Evolutionary conservation across 2,329 filamentous ascomycete genomes (phyloP).

Genomic region (Thielaviopsis ethacetica): DNA sequence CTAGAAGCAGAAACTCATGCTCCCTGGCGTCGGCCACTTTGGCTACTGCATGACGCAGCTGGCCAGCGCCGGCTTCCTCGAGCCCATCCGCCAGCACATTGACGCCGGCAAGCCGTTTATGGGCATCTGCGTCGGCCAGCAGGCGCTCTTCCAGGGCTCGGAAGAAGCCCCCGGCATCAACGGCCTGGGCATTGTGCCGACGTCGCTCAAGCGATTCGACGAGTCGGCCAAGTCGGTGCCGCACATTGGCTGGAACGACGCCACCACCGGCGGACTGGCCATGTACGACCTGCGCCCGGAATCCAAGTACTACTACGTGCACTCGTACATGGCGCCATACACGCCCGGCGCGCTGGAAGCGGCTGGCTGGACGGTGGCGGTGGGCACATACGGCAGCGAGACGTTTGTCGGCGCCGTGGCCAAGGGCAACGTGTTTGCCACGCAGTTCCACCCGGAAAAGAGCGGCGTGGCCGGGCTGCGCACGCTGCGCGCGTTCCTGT

Average conservation of each 20-base stretch:
- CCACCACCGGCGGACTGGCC: slow-evolving; percentile 39
- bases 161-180: slow-evolving; percentile 55
- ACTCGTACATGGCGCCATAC: slow-evolving; percentile 81
- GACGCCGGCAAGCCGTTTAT: slow-evolving; percentile 90
- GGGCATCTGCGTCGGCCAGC: slow-evolving; percentile 89
- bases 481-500: slow-evolving; percentile 70
- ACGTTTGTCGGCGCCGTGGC: slow-evolving; percentile 84
- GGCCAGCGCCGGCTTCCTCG: slow-evolving; percentile 63
- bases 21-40: slow-evolving; percentile 94
- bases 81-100: slow-evolving; percentile 71
- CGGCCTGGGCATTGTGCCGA: slow-evolving; percentile 62
- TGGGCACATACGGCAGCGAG: slow-evolving; percentile 71
- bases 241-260: slow-evolving; percentile 97
- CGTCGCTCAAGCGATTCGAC: slow-evolving; percentile 58
- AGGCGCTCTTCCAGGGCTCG: slow-evolving; percentile 78
- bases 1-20: slow-evolving; percentile 59
- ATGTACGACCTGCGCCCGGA: slow-evolving; percentile 65
- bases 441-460: slow-evolving; percentile 97
- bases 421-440: slow-evolving; percentile 70
- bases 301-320: slow-evolving; percentile 98
- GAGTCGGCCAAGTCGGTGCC: slow-evolving; percentile 75
- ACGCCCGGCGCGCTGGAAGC: slow-evolving; percentile 54
- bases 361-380: slow-evolving; percentile 84
- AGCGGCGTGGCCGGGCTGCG: slow-evolving; percentile 77
- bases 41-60: slow-evolving; percentile 87